phyloP scores from a whole-genome alignment of 176 grass and related monocot genomes.

The Phragmites australis region DNA sequence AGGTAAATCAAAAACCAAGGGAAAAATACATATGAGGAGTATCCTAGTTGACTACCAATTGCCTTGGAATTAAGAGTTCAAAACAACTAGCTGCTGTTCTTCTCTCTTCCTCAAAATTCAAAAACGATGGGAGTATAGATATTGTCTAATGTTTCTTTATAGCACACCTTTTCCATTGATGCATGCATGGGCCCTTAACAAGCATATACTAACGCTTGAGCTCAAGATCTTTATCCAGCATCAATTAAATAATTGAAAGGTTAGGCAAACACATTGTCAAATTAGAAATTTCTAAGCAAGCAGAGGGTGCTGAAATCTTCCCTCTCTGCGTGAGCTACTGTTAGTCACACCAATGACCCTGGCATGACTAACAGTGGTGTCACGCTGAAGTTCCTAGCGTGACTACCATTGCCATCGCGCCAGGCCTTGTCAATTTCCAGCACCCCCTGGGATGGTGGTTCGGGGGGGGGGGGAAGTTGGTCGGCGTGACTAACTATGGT shows the following conservation, averaged over 20 bases:
- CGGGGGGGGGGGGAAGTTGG: too few species aligned
- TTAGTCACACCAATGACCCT: too few species aligned
- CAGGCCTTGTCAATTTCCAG: too few species aligned
- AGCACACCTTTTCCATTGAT: constrained; percentile 4
- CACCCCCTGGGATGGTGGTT: too few species aligned
- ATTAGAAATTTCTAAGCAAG: too few species aligned
- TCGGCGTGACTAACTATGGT: too few species aligned
- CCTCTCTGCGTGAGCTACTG: too few species aligned
- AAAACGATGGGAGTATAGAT: background rate
- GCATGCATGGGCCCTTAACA: background rate
- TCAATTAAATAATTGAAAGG: background rate
- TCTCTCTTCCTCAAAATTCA: constrained; percentile 1
- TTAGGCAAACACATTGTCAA: too few species aligned
- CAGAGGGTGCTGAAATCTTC: too few species aligned
- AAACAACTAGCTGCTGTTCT: constrained; percentile 11
- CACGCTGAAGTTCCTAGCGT: too few species aligned
- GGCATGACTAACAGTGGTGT: too few species aligned
- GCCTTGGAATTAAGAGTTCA: background rate
- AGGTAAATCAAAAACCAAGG: background rate
- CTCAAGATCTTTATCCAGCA: constrained; percentile 5
- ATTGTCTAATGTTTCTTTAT: background rate
- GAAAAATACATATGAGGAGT: background rate
- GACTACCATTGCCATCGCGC: too few species aligned
- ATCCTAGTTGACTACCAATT: constrained; percentile 20
- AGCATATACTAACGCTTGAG: background rate